phyloP scores from a whole-genome alignment of 2,329 filamentous ascomycete genomes.

The Orbilia quercus region DNA sequence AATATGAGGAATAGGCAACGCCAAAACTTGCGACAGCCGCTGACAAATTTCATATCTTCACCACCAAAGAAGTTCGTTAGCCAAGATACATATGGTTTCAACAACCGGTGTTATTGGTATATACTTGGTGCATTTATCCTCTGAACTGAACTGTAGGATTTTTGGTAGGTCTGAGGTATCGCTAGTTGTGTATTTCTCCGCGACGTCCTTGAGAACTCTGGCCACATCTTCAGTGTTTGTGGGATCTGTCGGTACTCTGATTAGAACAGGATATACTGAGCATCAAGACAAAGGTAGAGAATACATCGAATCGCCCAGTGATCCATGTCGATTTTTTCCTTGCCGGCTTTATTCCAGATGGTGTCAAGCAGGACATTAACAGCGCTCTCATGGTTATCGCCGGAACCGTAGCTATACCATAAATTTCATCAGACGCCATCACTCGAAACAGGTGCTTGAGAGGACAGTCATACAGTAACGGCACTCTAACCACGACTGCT shows the following conservation, averaged over 20 bases:
- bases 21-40: constrained; percentile 81
- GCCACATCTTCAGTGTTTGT: constrained; percentile 87
- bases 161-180: constrained; percentile 70
- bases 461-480: constrained; percentile 69
- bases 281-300: constrained; percentile 61
- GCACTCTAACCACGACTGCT: constrained; percentile 77
- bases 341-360: constrained; percentile 76
- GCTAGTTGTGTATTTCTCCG: constrained; percentile 61
- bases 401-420: constrained; percentile 72
- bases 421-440: background rate
- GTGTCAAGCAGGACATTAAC: constrained; percentile 83
- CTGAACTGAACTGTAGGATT: constrained; percentile 85
- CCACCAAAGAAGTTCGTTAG: background rate
- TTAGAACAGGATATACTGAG: background rate
- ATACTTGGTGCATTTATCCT: constrained; percentile 82
- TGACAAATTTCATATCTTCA: constrained; percentile 75
- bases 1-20: constrained; percentile 75
- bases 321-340: constrained; percentile 78
- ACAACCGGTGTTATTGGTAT: background rate
- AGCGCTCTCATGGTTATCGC: constrained; percentile 79
- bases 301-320: constrained; percentile 81
- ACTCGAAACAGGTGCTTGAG: background rate
- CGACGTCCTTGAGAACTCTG: constrained; percentile 68
- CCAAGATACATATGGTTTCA: constrained; percentile 5
- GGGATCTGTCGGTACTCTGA: constrained; percentile 10